Evolutionary conservation across 2,329 filamentous ascomycete species (phyloP).

Genomic region (Rhytidhysteron rufulum): DNA sequence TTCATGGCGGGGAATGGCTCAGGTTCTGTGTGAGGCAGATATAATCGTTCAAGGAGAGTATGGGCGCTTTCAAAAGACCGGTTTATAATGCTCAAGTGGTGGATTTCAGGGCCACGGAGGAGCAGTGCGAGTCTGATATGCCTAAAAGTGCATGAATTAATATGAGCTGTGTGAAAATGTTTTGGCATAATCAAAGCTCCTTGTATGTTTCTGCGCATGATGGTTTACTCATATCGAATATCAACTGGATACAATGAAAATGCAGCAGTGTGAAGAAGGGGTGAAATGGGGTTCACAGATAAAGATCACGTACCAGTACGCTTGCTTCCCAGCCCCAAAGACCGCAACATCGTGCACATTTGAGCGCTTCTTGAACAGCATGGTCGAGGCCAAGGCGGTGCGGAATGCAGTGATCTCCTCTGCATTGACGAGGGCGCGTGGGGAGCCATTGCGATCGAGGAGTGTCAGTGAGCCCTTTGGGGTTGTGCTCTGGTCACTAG

Average conservation of each 20-base stretch:
- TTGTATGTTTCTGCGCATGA: no score
- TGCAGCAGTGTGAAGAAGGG: no score
- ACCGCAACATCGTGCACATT: conserved; percentile 73
- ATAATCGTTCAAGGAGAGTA: conserved; percentile 52
- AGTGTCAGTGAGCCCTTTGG: conserved; percentile 58
- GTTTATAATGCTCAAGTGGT: conserved; percentile 79
- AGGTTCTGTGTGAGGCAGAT: conserved; percentile 41
- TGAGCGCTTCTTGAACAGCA: conserved; percentile 60
- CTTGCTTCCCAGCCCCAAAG: conserved; percentile 85
- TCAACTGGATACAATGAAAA: no score
- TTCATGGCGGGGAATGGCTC: conserved; percentile 10
- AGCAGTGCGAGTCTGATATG: conserved; percentile 81
- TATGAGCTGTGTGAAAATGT: no score
- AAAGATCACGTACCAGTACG: no score
- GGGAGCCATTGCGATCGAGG: conserved; percentile 54
- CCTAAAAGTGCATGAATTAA: no score
- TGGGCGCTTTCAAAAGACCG: conserved; percentile 61
- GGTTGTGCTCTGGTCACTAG: conserved; percentile 36
- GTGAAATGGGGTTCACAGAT: no score
- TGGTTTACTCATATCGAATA: no score
- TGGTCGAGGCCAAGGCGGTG: conserved; percentile 60
- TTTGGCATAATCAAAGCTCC: no score
- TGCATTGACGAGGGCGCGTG: conserved; percentile 62
- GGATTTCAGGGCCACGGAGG: conserved; percentile 65
- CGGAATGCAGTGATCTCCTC: conserved; percentile 67